phyloP scores from a whole-genome alignment of 75 land plant species.

The Cryptomeria japonica region DNA sequence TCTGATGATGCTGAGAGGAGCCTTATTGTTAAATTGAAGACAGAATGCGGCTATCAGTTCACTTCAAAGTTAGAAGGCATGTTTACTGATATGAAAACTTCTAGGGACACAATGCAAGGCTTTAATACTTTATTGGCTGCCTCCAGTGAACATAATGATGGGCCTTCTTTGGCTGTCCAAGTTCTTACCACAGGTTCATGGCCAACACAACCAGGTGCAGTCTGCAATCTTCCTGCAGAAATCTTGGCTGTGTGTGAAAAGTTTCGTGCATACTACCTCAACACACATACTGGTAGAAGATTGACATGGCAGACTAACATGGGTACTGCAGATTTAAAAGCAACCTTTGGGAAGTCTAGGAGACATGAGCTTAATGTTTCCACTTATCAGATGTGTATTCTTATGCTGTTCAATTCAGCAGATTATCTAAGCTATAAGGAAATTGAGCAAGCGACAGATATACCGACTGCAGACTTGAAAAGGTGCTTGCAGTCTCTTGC shows the following conservation, averaged over 20 bases:
- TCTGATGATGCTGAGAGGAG: slow-evolving; percentile 99
- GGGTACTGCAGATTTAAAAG: slow-evolving; percentile 95
- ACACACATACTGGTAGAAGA: slow-evolving; percentile 94
- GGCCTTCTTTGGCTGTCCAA: slow-evolving; percentile 84
- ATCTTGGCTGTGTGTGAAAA: slow-evolving; percentile 79
- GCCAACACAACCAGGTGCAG: slow-evolving; percentile 88
- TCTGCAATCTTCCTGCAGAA: slow-evolving; percentile 91
- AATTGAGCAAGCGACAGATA: slow-evolving; percentile 91
- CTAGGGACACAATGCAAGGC: slow-evolving; percentile 96
- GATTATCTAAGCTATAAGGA: slow-evolving; percentile 77
- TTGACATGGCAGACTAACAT: slow-evolving; percentile 96
- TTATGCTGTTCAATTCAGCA: slow-evolving; percentile 83
- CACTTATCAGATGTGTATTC: slow-evolving; percentile 92
- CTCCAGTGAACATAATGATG: slow-evolving; percentile 44
- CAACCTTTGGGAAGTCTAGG: slow-evolving; percentile 82
- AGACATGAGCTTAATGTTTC: slow-evolving; percentile 96
- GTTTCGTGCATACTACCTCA: slow-evolving; percentile 78
- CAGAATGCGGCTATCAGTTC: slow-evolving; percentile 98
- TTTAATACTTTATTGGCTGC: slow-evolving; percentile 62
- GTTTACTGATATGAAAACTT: slow-evolving; percentile 99
- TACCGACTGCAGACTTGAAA: slow-evolving; percentile 81
- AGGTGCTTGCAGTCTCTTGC: slow-evolving; percentile 92
- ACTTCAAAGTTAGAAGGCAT: slow-evolving; percentile 98
- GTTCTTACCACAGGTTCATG: slow-evolving; percentile 96
- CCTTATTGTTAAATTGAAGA: slow-evolving; percentile 91